phyloP scores from a whole-genome alignment of 1,284 basidiomycete genomes.

The Cryptococcus deneoformans region DNA sequence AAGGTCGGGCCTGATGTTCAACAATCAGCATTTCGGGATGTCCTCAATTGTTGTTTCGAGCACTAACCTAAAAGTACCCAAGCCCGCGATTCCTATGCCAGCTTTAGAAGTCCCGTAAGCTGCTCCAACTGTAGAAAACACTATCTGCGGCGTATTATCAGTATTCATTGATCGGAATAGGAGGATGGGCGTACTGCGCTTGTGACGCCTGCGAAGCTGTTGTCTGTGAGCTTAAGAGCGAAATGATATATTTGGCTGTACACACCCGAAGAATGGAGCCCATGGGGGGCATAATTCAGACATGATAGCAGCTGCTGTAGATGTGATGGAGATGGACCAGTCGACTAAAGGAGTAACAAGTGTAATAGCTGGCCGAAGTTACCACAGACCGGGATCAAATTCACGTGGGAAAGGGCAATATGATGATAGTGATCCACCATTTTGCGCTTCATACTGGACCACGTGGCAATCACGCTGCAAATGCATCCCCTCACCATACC shows the following conservation, averaged over 20 bases:
- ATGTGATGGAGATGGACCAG: background rate
- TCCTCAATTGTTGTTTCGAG: background rate
- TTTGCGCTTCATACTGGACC: no score
- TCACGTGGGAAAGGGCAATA: background rate
- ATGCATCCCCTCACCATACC: no score
- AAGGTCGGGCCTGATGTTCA: conserved; percentile 69
- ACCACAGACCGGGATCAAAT: background rate
- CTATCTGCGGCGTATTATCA: conserved; percentile 34
- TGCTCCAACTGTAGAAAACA: conserved; percentile 70
- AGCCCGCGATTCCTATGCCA: conserved; percentile 95
- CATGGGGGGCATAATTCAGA: conserved; percentile 49
- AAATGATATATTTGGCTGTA: background rate
- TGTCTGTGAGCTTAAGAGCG: conserved; percentile 9
- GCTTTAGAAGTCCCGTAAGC: conserved; percentile 97
- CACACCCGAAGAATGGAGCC: conserved; percentile 51
- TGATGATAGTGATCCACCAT: no score
- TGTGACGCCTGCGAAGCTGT: conserved; percentile 45
- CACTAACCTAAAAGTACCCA: conserved; percentile 73
- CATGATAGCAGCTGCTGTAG: conserved; percentile 22
- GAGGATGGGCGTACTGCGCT: conserved; percentile 30
- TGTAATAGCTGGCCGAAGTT: no score
- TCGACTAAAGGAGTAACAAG: background rate
- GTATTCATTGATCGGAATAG: background rate
- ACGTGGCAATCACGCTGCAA: no score
- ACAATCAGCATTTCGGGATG: background rate